Percentiles rank a stretch among this genome's conserved stretches.
phyloP scores from a whole-genome alignment of 2,329 filamentous ascomycete species.

The Arachnopeziza araneosa region DNA sequence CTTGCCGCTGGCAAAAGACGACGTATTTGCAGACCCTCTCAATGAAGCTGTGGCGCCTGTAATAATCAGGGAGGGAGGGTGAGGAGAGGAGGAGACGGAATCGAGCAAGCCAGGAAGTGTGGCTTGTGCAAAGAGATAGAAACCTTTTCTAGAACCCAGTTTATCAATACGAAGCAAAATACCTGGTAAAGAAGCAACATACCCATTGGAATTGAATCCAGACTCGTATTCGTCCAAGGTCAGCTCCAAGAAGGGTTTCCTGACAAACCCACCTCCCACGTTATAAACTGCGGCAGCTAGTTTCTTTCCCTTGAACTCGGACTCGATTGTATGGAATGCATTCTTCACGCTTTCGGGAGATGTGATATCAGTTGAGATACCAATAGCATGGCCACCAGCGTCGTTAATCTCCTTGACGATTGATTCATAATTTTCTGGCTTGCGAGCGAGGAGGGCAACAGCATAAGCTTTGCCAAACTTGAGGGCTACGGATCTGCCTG shows the following conservation, averaged over 20 bases:
- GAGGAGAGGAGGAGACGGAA: conserved; percentile 43
- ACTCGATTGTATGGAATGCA: conserved; percentile 58
- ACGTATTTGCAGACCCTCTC: conserved; percentile 63
- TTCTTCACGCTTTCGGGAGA: conserved; percentile 44
- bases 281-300: conserved; percentile 68
- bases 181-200: conserved; percentile 24
- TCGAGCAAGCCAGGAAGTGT: conserved; percentile 66
- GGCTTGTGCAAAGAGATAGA: conserved; percentile 70
- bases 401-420: conserved; percentile 64
- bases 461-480: conserved; percentile 62
- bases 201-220: conserved; percentile 45
- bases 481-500: conserved; percentile 46
- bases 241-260: conserved; percentile 56
- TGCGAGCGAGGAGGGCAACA: conserved; percentile 69
- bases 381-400: conserved; percentile 63
- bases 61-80: conserved; percentile 77
- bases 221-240: conserved; percentile 43
- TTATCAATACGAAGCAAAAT: not conserved
- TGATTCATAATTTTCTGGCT: conserved; percentile 56
- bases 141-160: conserved; percentile 41
- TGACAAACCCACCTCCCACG: conserved; percentile 45
- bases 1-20: conserved; percentile 71
- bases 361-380: conserved; percentile 61
- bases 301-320: conserved; percentile 49
- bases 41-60: conserved; percentile 81